A percentile compares a stretch with the other conserved stretches of the same genome.
Evolutionary conservation across 306 rosid genomes (phyloP).

Genomic region (Acacia acuminata): DNA sequence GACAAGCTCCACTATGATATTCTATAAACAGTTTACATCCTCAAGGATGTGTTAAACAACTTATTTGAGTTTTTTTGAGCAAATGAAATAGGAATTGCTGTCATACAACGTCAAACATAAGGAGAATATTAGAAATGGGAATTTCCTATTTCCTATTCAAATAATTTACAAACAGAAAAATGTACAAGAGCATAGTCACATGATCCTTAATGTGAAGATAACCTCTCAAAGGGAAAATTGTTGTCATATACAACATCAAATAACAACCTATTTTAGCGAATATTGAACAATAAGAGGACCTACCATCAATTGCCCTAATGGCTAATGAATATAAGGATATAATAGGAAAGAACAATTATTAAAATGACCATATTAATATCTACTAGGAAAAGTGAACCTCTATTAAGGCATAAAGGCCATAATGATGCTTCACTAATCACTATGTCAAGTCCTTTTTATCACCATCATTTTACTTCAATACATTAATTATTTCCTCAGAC

Average conservation of each 20-base stretch:
- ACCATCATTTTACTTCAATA: not conserved
- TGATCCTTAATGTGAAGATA: not conserved
- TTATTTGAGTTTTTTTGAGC: too few species aligned
- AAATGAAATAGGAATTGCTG: too few species aligned
- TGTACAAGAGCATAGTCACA: not conserved
- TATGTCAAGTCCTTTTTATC: not conserved
- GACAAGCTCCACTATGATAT: constrained; percentile 5
- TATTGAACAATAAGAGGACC: not conserved
- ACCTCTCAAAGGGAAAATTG: not conserved
- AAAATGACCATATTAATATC: not conserved
- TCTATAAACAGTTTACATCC: not conserved
- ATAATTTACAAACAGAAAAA: not conserved
- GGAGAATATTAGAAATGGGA: not conserved
- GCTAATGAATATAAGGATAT: not conserved
- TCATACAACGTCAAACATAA: not conserved
- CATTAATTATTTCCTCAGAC: not conserved
- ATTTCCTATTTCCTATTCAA: not conserved
- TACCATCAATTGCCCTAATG: not conserved
- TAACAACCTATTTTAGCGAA: not conserved
- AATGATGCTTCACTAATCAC: not conserved
- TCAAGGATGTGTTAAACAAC: too few species aligned
- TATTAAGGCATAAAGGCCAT: not conserved
- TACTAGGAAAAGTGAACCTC: not conserved
- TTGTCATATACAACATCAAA: not conserved
- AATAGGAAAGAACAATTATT: not conserved